These are phyloP conservation scores for Aspergillus jensenii DNA, from an alignment of 2,329 filamentous ascomycete genomes.

Conservation along the genomic window DNA sequence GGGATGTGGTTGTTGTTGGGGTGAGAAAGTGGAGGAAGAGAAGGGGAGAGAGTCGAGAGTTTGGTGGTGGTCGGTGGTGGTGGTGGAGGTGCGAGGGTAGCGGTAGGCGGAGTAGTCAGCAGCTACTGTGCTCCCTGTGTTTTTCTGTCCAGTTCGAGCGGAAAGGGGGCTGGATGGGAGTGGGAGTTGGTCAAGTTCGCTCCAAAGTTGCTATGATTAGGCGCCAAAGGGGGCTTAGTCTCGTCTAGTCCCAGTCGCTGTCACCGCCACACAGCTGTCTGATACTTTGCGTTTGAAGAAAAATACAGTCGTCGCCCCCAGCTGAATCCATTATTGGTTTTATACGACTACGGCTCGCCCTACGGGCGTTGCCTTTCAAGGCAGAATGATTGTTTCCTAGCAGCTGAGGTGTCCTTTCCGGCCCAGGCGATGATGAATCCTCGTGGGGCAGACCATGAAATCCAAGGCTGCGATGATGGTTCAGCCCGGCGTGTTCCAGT, in stretches of 20 bases:
- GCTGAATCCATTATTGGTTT: background rate
- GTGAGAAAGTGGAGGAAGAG: conserved; percentile 16
- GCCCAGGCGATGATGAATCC: conserved; percentile 19
- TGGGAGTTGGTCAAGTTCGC: conserved; percentile 1
- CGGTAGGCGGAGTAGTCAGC: conserved; percentile 10
- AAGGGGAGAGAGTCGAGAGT: conserved; percentile 16
- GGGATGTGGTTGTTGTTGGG: conserved; percentile 14
- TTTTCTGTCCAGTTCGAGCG: background rate
- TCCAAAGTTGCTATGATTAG: conserved; percentile 15
- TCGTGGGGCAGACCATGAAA: conserved; percentile 23
- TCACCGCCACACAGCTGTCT: conserved; percentile 16
- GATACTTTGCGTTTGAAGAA: background rate
- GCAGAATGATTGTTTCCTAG: conserved; percentile 15
- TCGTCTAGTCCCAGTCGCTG: conserved; percentile 17
- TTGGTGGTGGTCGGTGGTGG: conserved; percentile 7
- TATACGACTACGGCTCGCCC: background rate
- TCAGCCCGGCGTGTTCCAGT: conserved; percentile 17
- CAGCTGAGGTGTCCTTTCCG: conserved; percentile 9
- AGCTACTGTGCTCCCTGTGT: background rate
- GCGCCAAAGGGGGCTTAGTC: conserved; percentile 15
- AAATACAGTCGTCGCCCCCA: background rate
- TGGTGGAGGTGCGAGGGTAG: background rate
- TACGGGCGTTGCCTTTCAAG: conserved; percentile 13
- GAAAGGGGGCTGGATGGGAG: conserved; percentile 13
- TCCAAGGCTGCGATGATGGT: conserved; percentile 18